Base-by-base conservation (phyloP, 139 green algal genomes). In the Tetradesmus lagerheimii region DNA sequence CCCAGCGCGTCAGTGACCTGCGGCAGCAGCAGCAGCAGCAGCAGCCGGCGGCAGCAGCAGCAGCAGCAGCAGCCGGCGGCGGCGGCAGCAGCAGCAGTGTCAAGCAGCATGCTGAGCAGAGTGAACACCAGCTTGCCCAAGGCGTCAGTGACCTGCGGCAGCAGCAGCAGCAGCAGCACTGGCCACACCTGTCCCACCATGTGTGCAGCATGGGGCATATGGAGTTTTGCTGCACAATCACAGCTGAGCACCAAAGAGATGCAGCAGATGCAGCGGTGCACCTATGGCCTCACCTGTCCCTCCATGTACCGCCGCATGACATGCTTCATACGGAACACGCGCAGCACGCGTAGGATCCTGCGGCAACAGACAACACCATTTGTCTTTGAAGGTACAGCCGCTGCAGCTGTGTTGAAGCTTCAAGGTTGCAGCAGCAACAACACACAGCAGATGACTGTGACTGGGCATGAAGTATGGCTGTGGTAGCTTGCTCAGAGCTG, bases 261-360 rank as follows among this genome's bases (percentile, higher is more conserved):
- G 66, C 29, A 77, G 66, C 66, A 11, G 11, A 34, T n/a, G 66
- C 66, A 5, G 66, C 11, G 5, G 66, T 5, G 9, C 29, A 77
- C 6, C n/a, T 9, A 31, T 80, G 29, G 20, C 20, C 50, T 11
- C 23, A 88, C 83, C 6, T 50, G 43, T 18, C 83, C 83, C 38
- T 88, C 83, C 38, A 88, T 31, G 38, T 88, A 53, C 6, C 83
- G 62, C 64, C 71, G 83, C 83, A 88, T 80, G 37, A 88, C 38
- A 16, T 80, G 85, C 25, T 74, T 83, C 71, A 89, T 89, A 5
- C 43, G 71, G 85, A 89, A 89, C 39, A 89, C 45, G 53, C 85
- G 85, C 71, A 89, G 35, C 6, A 89, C 67, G 41, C 85, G 85
- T n/a, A 89, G 43, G 43, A 89, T 83, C 64, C 85, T 83, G 85